phyloP scores from a whole-genome alignment of 2,329 filamentous ascomycete species.

The Epichloe bromicola region DNA sequence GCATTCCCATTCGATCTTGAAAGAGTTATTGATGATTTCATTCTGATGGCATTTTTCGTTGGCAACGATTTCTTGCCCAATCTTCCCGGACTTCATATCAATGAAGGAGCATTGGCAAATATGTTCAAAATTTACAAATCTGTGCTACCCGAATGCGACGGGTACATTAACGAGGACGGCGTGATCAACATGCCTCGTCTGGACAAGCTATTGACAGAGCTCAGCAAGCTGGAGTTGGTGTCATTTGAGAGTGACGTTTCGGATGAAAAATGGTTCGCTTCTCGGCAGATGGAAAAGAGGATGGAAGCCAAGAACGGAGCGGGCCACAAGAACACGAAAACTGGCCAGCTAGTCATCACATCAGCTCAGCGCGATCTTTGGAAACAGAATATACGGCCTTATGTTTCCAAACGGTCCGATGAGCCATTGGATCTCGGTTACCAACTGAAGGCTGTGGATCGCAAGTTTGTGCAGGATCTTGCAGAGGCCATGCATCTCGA shows the following conservation, averaged over 20 bases:
- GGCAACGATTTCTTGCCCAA: slow-evolving; percentile 99
- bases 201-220: slow-evolving; percentile 62
- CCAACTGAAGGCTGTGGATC: slow-evolving; percentile 66
- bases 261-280: slow-evolving; percentile 83
- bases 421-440: slow-evolving; percentile 60
- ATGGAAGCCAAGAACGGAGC: slow-evolving; percentile 42
- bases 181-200: slow-evolving; percentile 79
- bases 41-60: slow-evolving; percentile 98
- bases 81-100: slow-evolving; percentile 91
- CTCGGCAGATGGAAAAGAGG: slow-evolving; percentile 65
- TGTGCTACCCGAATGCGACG: slow-evolving; percentile 72
- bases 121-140: slow-evolving; percentile 98
- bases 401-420: slow-evolving; percentile 55
- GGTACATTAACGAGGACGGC: slow-evolving; percentile 93
- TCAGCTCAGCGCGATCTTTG: slow-evolving; percentile 72
- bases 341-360: slow-evolving; percentile 57
- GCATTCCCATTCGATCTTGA: slow-evolving; percentile 84
- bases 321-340: slow-evolving; percentile 38
- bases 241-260: slow-evolving; percentile 85
- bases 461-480: slow-evolving; percentile 84
- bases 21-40: slow-evolving; percentile 96
- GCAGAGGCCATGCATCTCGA: slow-evolving; percentile 48
- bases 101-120: slow-evolving; percentile 87
- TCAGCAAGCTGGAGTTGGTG: slow-evolving; percentile 80
- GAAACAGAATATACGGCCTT: slow-evolving; percentile 67